Base-by-base conservation (phyloP, 306 rosid genomes). In the Dalbergia cochinchinensis region DNA sequence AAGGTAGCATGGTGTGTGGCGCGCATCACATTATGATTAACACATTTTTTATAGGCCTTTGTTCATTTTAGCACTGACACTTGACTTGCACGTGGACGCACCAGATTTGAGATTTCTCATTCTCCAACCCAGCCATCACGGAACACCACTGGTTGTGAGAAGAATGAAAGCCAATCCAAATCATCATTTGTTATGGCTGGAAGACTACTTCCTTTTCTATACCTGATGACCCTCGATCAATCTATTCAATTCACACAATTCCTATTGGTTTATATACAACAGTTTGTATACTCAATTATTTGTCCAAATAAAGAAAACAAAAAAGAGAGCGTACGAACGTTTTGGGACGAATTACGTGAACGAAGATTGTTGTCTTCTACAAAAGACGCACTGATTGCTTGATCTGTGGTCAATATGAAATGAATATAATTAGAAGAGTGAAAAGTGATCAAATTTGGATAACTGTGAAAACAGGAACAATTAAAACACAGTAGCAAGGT, bases 301-400 rank as follows among this genome's bases (percentile, higher is more conserved):
- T 22, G 66, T 31, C 66, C 16, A 61, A 31, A 61, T 0, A 26
- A 22, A 61, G 41, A 35, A 64, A 64, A 64, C 6, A 6, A 35
- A 64, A 15, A 12, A 14, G 35, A 64, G 3, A 8, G 19, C 20
- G 26, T 0, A 50, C 8, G 48, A 64, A 64, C n/a, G 68, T 63
- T 35, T 37, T 10, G 48, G 22, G 10, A 35, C 69, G 20, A 37
- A 64, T 37, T 64, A 37, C 26, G 69, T 37, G 22, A 64, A 64
- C 26, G 26, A 35, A 35, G 50, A 64, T 64, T 64, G 19, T 64
- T 64, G 69, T 37, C 69, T 64, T 37, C 12, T 35, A 64, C 11
- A 35, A 64, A 35, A 64, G 69, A 64, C 69, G 48, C 69, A 64
- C 13, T 35, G 13, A 6, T 37, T 64, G 69, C 48, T 64, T 35